Evolutionary conservation across 768 basidiomycete genomes (phyloP), one percentile per base, ranked within the genome.

Genomic region (Scleroderma citrinum): DNA sequence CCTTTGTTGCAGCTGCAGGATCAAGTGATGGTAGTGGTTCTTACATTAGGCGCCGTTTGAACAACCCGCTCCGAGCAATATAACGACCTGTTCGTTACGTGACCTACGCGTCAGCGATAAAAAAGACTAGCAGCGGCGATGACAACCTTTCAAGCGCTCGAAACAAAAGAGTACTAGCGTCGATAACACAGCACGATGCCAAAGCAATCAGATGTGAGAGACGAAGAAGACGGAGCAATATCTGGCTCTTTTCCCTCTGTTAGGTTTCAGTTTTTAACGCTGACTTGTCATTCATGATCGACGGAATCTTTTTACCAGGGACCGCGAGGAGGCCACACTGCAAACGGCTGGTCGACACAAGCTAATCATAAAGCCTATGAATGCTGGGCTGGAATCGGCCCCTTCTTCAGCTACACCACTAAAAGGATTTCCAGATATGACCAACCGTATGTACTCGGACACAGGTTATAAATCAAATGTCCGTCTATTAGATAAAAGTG

Each of bases 401-500:
- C 55, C 51, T 50, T 48, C 51, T 49, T 48, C 12, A 48, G 48
- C 38, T 48, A 62, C 60, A 29, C 40, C 40, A 26, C 14, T 21
- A 42, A 42, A 16, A 16, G 16, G 40, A 39, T 39, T 65, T 38
- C 63, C 62, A 56, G 58, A 65, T 54, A 49, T 52, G 46, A 56
- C 47, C 47, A 56, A 56, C 37, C 23, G 53, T 56, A 42, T 53
- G 45, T 50, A 52, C 56, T 54, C 51, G 48, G 13, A 32, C 31
- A 32, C 13, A 13, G 7, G 12, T 5, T 56, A 65, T 49, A 11
- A 26, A 42, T 64, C 64, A 66, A 68, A 68, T 67, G 46, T 68
- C 64, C 66, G 64, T 57, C 62, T 49, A 66, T 64, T 64, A 66
- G 61, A 68, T 65, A 67, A 67, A 64, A 55, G 55, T 46, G 56